Conservation (phyloP, 768 basidiomycete genomes). For the Naematelia encephala region DNA sequence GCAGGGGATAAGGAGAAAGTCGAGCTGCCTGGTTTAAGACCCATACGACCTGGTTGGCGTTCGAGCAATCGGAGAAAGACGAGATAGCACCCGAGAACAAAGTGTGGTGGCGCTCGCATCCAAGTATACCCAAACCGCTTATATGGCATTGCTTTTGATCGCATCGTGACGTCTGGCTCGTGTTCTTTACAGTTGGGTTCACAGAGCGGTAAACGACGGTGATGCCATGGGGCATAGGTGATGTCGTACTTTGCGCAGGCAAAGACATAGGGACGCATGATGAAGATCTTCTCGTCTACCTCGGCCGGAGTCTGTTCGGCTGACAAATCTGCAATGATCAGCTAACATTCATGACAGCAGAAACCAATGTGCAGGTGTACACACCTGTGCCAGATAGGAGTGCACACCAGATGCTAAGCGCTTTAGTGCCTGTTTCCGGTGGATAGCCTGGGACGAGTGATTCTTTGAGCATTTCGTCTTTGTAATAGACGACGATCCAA, state of each 20-base stretch:
- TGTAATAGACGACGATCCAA: slow-evolving; percentile 44
- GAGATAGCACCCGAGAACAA: slow-evolving; percentile 31
- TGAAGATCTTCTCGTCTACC: slow-evolving; percentile 52
- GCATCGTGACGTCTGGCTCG: slow-evolving; percentile 21
- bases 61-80: slow-evolving; percentile 42
- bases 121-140: slow-evolving; percentile 45
- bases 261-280: slow-evolving; percentile 53
- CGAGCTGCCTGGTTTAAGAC: slow-evolving; percentile 20
- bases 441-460: slow-evolving; percentile 51
- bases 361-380: neutral
- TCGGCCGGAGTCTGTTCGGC: slow-evolving; percentile 41
- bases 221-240: slow-evolving; percentile 43
- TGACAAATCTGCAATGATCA: slow-evolving; percentile 18
- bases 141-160: slow-evolving; percentile 37
- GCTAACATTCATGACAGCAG: neutral
- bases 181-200: slow-evolving; percentile 21
- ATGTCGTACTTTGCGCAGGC: slow-evolving; percentile 51
- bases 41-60: slow-evolving; percentile 35
- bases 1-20: slow-evolving; percentile 17
- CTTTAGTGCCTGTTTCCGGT: slow-evolving; percentile 40
- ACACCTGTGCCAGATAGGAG: slow-evolving; percentile 32
- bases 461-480: slow-evolving; percentile 43
- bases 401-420: slow-evolving; percentile 46
- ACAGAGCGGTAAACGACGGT: slow-evolving; percentile 40
- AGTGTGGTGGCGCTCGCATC: slow-evolving; percentile 37